Evolutionary conservation across 495 filamentous ascomycete genomes (phyloP).

Genomic region (Saxispiralis lemnorum): DNA sequence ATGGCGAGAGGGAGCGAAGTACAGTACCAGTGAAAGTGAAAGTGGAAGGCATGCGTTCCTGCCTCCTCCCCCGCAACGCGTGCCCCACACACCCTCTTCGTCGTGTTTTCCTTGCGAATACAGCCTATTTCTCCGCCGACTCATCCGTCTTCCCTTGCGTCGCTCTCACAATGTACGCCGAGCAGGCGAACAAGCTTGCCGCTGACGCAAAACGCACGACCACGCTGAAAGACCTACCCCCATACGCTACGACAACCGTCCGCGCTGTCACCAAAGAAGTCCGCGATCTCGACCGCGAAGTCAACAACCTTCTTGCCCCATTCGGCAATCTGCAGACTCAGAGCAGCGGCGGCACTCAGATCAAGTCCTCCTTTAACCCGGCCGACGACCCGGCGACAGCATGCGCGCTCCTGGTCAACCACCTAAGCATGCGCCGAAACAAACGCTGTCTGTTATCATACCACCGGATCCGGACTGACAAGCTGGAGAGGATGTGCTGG

Average conservation of each 20-base stretch:
- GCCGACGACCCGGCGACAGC: conserved; percentile 67
- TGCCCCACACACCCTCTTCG: neutral
- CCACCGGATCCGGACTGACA: conserved; percentile 74
- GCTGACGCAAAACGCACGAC: conserved; percentile 80
- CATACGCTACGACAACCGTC: conserved; percentile 85
- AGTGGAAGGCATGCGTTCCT: neutral
- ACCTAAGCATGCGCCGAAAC: conserved; percentile 86
- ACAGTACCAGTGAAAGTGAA: too few species aligned
- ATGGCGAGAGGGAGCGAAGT: too few species aligned
- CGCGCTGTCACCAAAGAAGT: conserved; percentile 79
- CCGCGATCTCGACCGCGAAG: conserved; percentile 82
- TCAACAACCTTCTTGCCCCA: conserved; percentile 59
- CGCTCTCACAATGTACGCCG: conserved; percentile 57
- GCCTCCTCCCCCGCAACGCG: neutral
- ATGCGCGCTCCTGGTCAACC: conserved; percentile 77
- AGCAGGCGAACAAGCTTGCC: conserved; percentile 61
- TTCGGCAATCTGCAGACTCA: conserved; percentile 70
- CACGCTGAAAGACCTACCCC: conserved; percentile 68
- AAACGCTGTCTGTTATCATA: conserved; percentile 94
- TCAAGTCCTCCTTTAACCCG: conserved; percentile 72
- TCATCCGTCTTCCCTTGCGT: neutral
- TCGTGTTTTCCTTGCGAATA: neutral
- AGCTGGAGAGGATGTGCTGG: conserved; percentile 90
- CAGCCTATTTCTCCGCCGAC: neutral
- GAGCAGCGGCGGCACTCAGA: conserved; percentile 65